Evolutionary conservation across 257 asterid species (phyloP).

Genomic region (Fraxinus pennsylvanica): DNA sequence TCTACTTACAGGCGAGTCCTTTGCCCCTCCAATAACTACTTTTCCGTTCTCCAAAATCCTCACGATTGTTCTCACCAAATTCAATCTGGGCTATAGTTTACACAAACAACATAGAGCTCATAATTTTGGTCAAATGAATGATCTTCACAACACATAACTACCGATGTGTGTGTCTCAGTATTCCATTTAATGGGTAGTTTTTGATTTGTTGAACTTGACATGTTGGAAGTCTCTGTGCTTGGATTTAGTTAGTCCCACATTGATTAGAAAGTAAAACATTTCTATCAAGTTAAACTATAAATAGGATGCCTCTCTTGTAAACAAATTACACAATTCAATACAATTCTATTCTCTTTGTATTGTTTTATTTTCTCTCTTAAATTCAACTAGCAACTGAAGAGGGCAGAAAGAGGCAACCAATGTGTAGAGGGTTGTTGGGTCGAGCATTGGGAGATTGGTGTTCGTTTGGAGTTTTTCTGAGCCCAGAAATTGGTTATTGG

Average conservation of each 20-base stretch:
- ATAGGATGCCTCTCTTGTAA: no score
- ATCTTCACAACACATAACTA: background rate
- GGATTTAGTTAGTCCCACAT: background rate
- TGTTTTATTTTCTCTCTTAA: no score
- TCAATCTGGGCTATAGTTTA: background rate
- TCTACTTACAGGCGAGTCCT: constrained; percentile 3
- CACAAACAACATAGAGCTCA: background rate
- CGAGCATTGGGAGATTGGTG: no score
- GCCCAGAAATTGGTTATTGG: no score
- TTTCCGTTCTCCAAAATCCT: constrained; percentile 21
- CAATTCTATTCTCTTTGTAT: no score
- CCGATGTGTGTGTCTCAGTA: background rate
- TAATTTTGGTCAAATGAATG: constrained; percentile 9
- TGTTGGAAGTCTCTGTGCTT: constrained; percentile 22
- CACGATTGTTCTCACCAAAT: background rate
- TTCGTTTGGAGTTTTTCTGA: no score
- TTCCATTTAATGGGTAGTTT: constrained; percentile 37
- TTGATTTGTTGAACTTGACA: constrained; percentile 10
- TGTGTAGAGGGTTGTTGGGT: no score
- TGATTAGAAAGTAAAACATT: no score
- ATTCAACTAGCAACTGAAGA: no score
- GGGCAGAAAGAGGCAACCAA: no score
- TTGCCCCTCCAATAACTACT: background rate
- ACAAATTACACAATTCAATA: no score
- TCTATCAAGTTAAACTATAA: no score